phyloP scores from a whole-genome alignment of 345 rosid species.

The Anastatica hierochuntica region DNA sequence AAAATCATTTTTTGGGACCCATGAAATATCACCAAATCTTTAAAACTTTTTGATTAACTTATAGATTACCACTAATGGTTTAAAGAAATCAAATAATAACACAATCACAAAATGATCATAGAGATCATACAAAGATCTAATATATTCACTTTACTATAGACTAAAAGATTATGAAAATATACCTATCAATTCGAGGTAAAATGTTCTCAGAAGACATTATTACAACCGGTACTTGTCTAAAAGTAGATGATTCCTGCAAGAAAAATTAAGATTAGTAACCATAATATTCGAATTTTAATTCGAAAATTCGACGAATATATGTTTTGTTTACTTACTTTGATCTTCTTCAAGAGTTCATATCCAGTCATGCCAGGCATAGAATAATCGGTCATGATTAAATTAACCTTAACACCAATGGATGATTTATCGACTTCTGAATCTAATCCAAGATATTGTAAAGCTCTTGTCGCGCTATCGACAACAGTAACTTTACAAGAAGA shows the following conservation, averaged over 20 bases:
- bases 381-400: slow-evolving; percentile 71
- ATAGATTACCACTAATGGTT: too few species aligned
- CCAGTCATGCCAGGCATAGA: slow-evolving; percentile 90
- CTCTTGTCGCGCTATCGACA: slow-evolving; percentile 69
- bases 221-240: slow-evolving; percentile 65
- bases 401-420: slow-evolving; percentile 62
- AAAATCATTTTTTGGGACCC: too few species aligned
- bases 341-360: slow-evolving; percentile 71
- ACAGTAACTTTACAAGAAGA: slow-evolving; percentile 82
- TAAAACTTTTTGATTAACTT: too few species aligned
- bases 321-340: slow-evolving; percentile 65
- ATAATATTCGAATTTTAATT: too few species aligned
- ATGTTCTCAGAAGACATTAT: slow-evolving; percentile 78
- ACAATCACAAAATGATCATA: too few species aligned
- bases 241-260: slow-evolving; percentile 65
- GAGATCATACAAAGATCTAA: not conserved
- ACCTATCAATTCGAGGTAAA: slow-evolving; percentile 30
- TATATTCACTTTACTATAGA: not conserved
- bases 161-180: not conserved
- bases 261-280: too few species aligned
- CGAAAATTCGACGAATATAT: too few species aligned
- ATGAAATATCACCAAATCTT: too few species aligned
- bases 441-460: slow-evolving; percentile 67
- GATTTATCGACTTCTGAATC: too few species aligned
- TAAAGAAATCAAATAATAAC: too few species aligned